A percentile compares a stretch with the other conserved stretches of the same genome.
phyloP scores from a whole-genome alignment of 257 asterid species.

The Scutellaria galericulata region DNA sequence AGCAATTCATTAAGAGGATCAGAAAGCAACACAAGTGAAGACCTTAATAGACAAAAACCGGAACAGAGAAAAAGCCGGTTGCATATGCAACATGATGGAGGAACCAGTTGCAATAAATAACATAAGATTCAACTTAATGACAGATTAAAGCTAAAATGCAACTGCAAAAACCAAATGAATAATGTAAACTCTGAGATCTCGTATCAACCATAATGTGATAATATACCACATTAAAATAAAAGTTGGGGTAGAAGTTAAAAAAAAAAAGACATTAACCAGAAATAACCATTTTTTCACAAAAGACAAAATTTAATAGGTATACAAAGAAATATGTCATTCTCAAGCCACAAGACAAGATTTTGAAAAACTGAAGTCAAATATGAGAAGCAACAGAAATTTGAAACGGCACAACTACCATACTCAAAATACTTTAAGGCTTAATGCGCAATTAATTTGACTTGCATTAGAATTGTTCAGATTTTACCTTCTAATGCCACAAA shows the following conservation, averaged over 20 bases:
- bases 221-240: not conserved
- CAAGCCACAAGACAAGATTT: not conserved
- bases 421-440: conserved; percentile 6
- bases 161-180: not conserved
- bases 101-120: not conserved
- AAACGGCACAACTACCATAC: conserved; percentile 1
- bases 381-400: conserved; percentile 10
- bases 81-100: conserved; percentile 18
- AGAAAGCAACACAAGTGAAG: conserved; percentile 8
- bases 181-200: not conserved
- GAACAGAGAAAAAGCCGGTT: not conserved
- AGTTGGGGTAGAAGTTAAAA: not conserved
- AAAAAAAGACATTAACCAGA: not conserved
- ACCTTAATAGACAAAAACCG: not conserved
- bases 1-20: not conserved
- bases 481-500: conserved; percentile 8
- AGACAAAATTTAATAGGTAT: not conserved
- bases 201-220: conserved; percentile 8
- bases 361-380: not conserved
- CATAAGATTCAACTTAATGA: conserved; percentile 2
- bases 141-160: conserved; percentile 6
- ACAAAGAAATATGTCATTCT: not conserved
- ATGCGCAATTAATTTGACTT: conserved; percentile 12
- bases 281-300: not conserved
- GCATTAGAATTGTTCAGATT: conserved; percentile 13